Percentiles rank a stretch among this genome's conserved stretches.
These are phyloP conservation scores for Yamadazyma diospyri DNA, from an alignment of 1,139 yeast species.

Conservation along the genomic window DNA sequence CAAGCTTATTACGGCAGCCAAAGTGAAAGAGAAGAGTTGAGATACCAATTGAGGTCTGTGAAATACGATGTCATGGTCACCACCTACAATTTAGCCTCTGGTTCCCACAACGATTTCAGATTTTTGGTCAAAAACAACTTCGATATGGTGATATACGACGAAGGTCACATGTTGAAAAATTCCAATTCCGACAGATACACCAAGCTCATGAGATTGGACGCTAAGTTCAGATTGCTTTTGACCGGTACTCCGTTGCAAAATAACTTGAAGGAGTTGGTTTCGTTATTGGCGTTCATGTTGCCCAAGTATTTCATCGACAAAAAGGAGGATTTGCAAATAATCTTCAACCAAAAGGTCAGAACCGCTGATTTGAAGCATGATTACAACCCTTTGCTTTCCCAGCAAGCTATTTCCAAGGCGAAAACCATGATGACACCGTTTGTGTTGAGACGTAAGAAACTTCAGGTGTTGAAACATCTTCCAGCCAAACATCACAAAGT, in stretches of 20 bases:
- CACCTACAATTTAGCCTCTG: slow-evolving; percentile 88
- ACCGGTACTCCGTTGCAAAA: slow-evolving; percentile 98
- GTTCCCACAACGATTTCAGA: slow-evolving; percentile 75
- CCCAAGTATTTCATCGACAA: slow-evolving; percentile 80
- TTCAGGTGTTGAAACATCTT: slow-evolving; percentile 83
- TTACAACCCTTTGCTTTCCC: slow-evolving; percentile 79
- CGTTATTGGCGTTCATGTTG: slow-evolving; percentile 83
- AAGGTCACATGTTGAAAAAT: slow-evolving; percentile 94
- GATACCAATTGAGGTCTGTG: slow-evolving; percentile 57
- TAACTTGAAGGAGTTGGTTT: slow-evolving; percentile 83
- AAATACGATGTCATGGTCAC: slow-evolving; percentile 91
- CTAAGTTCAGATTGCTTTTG: slow-evolving; percentile 74
- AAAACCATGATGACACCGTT: slow-evolving; percentile 98
- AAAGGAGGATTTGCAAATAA: slow-evolving; percentile 74
- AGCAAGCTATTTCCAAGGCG: slow-evolving; percentile 89
- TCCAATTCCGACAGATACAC: slow-evolving; percentile 82
- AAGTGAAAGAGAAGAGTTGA: slow-evolving; percentile 76
- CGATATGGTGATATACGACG: slow-evolving; percentile 91
- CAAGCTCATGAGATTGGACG: slow-evolving; percentile 79
- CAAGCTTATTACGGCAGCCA: slow-evolving; percentile 94
- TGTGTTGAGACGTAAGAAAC: slow-evolving; percentile 85
- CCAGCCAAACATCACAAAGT: slow-evolving; percentile 72
- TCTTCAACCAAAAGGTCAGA: slow-evolving; percentile 80
- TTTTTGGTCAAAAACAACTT: slow-evolving; percentile 73
- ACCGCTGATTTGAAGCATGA: slow-evolving; percentile 46